Evolutionary conservation across 371 early-diverging fungal genomes (phyloP).

Genomic region (Actinomucor elegans): DNA sequence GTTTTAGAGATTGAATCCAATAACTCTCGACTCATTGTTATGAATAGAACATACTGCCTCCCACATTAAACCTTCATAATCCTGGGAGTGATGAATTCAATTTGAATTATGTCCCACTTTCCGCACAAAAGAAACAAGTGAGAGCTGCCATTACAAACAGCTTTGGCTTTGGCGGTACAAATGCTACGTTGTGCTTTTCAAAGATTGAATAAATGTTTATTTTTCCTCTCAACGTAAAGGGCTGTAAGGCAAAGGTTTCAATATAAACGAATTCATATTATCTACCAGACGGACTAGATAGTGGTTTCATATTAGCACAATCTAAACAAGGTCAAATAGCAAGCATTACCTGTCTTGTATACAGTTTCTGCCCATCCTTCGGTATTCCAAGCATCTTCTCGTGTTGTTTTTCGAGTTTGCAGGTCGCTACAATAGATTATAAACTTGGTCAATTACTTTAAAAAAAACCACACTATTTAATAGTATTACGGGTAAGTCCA

Average conservation of each 20-base stretch:
- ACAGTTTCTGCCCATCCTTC: conserved; percentile 95
- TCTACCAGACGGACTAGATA: conserved; percentile 76
- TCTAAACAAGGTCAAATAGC: no score
- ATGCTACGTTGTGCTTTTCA: conserved; percentile 80
- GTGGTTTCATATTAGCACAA: no score
- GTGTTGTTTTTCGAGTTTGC: conserved; percentile 79
- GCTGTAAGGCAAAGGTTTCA: conserved; percentile 79
- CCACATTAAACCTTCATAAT: conserved; percentile 79
- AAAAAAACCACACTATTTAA: background rate
- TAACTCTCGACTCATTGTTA: no score
- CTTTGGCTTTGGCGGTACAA: conserved; percentile 98
- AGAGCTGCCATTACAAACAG: conserved; percentile 84
- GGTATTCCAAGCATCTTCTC: conserved; percentile 92
- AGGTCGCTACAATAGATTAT: conserved; percentile 60
- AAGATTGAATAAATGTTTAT: conserved; percentile 39
- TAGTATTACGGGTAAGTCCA: conserved; percentile 80
- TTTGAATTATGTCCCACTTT: conserved; percentile 75
- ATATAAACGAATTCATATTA: conserved; percentile 80
- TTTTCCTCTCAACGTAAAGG: conserved; percentile 71
- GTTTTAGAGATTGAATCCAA: no score
- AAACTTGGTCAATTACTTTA: background rate
- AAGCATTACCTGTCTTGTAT: conserved; percentile 81
- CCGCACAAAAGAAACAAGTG: conserved; percentile 62
- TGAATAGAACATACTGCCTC: conserved; percentile 77
- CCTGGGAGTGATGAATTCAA: conserved; percentile 63